Base-by-base conservation (phyloP, 768 basidiomycete genomes). In the Leccinum truebloodii region DNA sequence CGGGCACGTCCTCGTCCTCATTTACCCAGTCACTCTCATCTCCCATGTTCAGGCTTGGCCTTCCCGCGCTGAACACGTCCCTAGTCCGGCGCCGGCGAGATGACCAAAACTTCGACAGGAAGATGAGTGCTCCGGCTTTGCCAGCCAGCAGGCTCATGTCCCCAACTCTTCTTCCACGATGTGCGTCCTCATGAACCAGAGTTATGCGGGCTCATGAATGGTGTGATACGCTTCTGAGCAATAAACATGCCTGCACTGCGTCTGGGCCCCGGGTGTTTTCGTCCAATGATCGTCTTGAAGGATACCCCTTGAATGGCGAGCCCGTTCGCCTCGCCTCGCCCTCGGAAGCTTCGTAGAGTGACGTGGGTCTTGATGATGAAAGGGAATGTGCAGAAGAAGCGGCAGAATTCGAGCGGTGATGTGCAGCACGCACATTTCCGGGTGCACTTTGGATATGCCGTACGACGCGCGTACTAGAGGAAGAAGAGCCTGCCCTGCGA, bases 141-240 rank as follows among this genome's bases (percentile, higher is more conserved):
- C 90, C 91, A 93, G 18, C 91, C 92, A 22, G 92, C 90, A 6
- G 92, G 92, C 67, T 94, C 90, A 32, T 87, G 76, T 1, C 92
- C 92, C 92, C 92, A 94, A 8, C 88, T 84, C 73, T 92, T 92
- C 79, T 91, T 93, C 92, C 92, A 94, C 70, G 89, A 89, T 24
- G 88, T 86, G 32, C 86, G 83, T 35, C 88, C 84, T 54, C 85
- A 69, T 4, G 80, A 78, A 34, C 76, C 75, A 57, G 76, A 78
- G 18, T 72, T 67, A 61, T 79, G 78, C 6, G 86, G 86, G 64
- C 83, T 87, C 65, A 78, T 76, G 70, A 92, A 91, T 1, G 90
- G 87, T 2, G 87, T 90, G 63, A 83, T 78, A 26, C 89, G 85
- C 69, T 94, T 94, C 72, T 94, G 92, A 6, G 90, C 92, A 34